phyloP scores from a whole-genome alignment of 805 yeast species.

The Brettanomyces naardenensis region DNA sequence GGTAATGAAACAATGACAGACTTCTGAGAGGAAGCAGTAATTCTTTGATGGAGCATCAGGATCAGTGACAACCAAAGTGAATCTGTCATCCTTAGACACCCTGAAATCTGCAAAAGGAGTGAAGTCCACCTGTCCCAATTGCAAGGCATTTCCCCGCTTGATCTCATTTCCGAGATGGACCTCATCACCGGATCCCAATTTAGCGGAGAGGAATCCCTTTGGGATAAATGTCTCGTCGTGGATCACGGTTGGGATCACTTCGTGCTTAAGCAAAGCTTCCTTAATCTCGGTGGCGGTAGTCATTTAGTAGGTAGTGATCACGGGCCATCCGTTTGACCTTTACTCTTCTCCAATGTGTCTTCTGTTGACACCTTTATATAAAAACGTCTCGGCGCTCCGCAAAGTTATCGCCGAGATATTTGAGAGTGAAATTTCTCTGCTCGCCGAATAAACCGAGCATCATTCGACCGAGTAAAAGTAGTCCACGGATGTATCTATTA shows the following conservation, averaged over 20 bases:
- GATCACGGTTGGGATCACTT: conserved; percentile 44
- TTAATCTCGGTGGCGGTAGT: conserved; percentile 49
- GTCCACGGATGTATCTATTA: no score
- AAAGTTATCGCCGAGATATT: no score
- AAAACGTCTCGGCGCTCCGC: no score
- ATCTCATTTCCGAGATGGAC: conserved; percentile 79
- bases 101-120: conserved; percentile 32
- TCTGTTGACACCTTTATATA: no score
- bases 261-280: conserved; percentile 41
- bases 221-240: conserved; percentile 30
- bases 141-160: conserved; percentile 56
- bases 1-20: conserved; percentile 61
- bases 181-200: conserved; percentile 41
- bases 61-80: conserved; percentile 76
- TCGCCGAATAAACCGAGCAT: no score
- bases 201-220: conserved; percentile 53
- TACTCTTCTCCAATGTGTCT: no score
- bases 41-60: conserved; percentile 88
- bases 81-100: conserved; percentile 40
- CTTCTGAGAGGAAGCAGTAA: conserved; percentile 86
- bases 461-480: no score
- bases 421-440: no score
- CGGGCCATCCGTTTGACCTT: no score
- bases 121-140: conserved; percentile 58
- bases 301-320: no score